These are phyloP conservation scores for Stygiomarasmius scandens DNA, from an alignment of 1,284 basidiomycete genomes.

Conservation along the genomic window DNA sequence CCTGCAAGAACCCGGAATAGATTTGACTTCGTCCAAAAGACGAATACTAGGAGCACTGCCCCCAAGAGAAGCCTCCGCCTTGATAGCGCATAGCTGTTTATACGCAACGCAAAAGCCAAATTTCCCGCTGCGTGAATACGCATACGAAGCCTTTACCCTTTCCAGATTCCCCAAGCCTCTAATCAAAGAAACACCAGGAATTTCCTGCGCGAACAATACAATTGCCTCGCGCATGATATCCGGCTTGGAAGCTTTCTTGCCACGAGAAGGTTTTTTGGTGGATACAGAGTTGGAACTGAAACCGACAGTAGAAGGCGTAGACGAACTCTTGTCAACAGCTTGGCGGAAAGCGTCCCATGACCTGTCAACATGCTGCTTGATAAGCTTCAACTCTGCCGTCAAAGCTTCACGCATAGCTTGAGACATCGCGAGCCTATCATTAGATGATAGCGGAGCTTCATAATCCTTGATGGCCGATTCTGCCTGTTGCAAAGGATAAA, in stretches of 20 bases:
- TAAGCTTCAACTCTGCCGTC: slow-evolving; percentile 34
- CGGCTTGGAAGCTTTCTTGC: slow-evolving; percentile 22
- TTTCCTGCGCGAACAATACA: slow-evolving; percentile 26
- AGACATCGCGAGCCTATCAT: not conserved
- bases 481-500: slow-evolving; percentile 22
- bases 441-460: not conserved
- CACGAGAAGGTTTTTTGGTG: slow-evolving; percentile 24
- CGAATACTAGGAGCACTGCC: slow-evolving; percentile 32
- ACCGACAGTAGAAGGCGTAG: not conserved
- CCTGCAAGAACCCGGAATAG: slow-evolving; percentile 1
- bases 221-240: slow-evolving; percentile 24
- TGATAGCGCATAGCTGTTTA: slow-evolving; percentile 47
- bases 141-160: slow-evolving; percentile 52
- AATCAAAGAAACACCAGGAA: not conserved
- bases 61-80: slow-evolving; percentile 36
- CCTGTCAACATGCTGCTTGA: slow-evolving; percentile 39
- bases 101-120: slow-evolving; percentile 56
- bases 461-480: not conserved
- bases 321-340: not conserved
- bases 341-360: slow-evolving; percentile 19
- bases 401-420: too few species aligned
- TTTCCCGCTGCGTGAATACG: slow-evolving; percentile 26
- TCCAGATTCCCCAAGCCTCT: slow-evolving; percentile 29
- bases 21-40: slow-evolving; percentile 7
- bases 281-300: slow-evolving; percentile 21